Conservation (phyloP, 2,329 filamentous ascomycete genomes). For the Talaromyces atroroseus region DNA sequence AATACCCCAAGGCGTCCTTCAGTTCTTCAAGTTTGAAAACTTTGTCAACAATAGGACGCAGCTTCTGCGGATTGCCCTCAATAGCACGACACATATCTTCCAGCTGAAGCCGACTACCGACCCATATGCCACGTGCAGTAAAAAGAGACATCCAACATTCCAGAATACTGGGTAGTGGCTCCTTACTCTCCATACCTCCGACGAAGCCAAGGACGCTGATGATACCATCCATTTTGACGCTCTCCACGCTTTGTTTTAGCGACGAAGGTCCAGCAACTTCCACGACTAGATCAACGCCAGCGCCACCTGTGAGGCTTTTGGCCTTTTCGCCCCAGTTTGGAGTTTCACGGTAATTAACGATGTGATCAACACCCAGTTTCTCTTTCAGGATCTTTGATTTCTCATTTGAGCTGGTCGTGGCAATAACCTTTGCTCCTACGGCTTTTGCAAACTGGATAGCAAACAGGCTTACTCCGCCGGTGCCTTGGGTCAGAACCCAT, state of each 20-base stretch:
- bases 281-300: conserved; percentile 37
- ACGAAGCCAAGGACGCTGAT: conserved; percentile 33
- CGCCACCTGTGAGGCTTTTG: conserved; percentile 32
- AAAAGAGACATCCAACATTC: conserved; percentile 21
- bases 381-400: conserved; percentile 47
- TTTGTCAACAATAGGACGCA: conserved; percentile 27
- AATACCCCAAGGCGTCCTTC: conserved; percentile 22
- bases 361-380: conserved; percentile 41
- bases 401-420: conserved; percentile 49
- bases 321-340: conserved; percentile 38
- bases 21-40: conserved; percentile 28
- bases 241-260: conserved; percentile 35
- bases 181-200: conserved; percentile 2
- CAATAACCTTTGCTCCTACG: conserved; percentile 52
- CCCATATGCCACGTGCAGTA: conserved; percentile 32
- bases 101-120: conserved; percentile 33
- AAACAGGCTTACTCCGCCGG: conserved; percentile 49
- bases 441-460: conserved; percentile 43
- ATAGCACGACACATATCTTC: conserved; percentile 32
- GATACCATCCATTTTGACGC: conserved; percentile 33
- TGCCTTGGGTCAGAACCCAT: conserved; percentile 50
- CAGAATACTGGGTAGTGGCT: neutral
- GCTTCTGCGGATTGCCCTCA: conserved; percentile 14
- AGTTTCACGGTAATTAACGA: conserved; percentile 41
- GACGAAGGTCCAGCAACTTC: conserved; percentile 39